phyloP scores from a whole-genome alignment of 1,139 yeast species.

The Magnusiomyces paraingens region DNA sequence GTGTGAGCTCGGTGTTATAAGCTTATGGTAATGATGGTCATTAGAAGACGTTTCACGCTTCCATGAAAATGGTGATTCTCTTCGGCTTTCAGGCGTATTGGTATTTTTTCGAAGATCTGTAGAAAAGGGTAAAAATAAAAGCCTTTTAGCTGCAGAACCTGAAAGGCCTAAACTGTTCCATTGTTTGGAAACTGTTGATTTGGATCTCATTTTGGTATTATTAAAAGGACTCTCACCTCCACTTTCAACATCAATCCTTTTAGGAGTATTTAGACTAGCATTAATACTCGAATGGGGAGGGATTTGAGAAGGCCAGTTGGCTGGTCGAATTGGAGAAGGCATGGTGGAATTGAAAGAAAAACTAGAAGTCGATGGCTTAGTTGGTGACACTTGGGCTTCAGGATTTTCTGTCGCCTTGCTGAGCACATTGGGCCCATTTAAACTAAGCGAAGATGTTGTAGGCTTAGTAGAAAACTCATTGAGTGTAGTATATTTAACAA shows the following conservation, averaged over 20 bases:
- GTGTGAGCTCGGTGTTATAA: neutral
- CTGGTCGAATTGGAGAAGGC: neutral
- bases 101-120: constrained; percentile 5
- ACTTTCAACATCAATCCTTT: neutral
- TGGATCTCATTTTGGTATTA: constrained; percentile 8
- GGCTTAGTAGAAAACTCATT: constrained; percentile 1
- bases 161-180: constrained; percentile 9
- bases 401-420: neutral
- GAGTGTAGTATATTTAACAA: neutral
- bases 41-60: neutral
- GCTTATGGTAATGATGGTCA: neutral
- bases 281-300: neutral
- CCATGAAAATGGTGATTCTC: too few relatives aligned
- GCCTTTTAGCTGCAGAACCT: constrained; percentile 10
- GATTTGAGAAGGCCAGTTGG: neutral
- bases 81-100: too few relatives aligned
- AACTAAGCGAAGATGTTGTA: neutral
- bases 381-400: neutral
- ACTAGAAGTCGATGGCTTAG: neutral
- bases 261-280: neutral
- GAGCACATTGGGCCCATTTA: neutral
- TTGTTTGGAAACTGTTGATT: constrained; percentile 14
- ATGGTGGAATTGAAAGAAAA: neutral
- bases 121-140: constrained; percentile 12
- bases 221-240: neutral